Evolutionary conservation across 495 filamentous ascomycete species (phyloP).

Genomic region (Podospora didyma): DNA sequence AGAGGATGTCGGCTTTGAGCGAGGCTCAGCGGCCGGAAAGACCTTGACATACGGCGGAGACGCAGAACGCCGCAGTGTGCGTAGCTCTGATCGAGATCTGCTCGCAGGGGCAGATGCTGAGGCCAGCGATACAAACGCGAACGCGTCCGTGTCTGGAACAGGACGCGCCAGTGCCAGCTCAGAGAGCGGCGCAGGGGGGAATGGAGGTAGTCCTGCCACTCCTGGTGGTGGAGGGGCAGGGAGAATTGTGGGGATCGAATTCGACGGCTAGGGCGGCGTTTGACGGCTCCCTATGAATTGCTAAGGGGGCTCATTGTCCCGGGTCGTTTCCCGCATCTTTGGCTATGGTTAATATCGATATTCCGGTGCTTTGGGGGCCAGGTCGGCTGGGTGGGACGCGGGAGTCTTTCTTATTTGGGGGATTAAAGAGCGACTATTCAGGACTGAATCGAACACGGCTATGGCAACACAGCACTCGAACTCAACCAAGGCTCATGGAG

Average conservation of each 20-base stretch:
- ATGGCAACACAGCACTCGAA: background rate
- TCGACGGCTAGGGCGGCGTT: conserved; percentile 26
- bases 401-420: no score
- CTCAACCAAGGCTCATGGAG: conserved; percentile 1
- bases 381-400: no score
- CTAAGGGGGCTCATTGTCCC: background rate
- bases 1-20: conserved; percentile 32
- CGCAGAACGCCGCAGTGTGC: conserved; percentile 58
- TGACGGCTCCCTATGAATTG: background rate
- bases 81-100: conserved; percentile 71
- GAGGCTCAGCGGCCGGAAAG: conserved; percentile 8
- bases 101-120: conserved; percentile 76
- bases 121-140: conserved; percentile 33
- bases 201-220: conserved; percentile 14
- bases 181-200: conserved; percentile 12
- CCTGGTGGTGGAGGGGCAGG: conserved; percentile 13
- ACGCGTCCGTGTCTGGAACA: background rate
- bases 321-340: background rate
- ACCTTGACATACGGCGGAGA: conserved; percentile 28
- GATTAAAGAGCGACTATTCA: background rate
- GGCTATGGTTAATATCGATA: background rate
- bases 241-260: conserved; percentile 36
- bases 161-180: conserved; percentile 15
- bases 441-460: background rate
- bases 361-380: no score